These are phyloP conservation scores for Pleurotus cornucopiae DNA, from an alignment of 768 basidiomycete genomes.

Conservation along the genomic window DNA sequence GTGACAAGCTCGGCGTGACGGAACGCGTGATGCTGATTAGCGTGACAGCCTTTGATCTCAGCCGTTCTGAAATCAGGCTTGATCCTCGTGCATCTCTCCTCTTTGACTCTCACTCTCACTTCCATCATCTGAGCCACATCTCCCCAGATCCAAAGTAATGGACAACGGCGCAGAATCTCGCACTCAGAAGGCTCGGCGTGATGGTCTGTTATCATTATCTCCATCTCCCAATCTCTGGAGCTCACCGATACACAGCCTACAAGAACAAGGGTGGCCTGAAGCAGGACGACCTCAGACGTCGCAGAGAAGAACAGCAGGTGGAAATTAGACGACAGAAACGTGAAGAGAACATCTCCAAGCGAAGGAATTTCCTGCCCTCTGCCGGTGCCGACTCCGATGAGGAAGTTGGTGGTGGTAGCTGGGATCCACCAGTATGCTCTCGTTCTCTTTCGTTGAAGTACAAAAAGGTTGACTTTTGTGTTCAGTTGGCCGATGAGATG, in stretches of 20 bases:
- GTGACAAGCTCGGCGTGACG: neutral
- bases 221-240: slow-evolving; percentile 23
- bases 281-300: slow-evolving; percentile 90
- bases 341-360: slow-evolving; percentile 97
- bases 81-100: slow-evolving; percentile 12
- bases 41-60: neutral
- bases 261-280: slow-evolving; percentile 89
- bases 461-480: slow-evolving; percentile 5
- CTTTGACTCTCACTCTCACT: slow-evolving; percentile 15
- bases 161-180: slow-evolving; percentile 51
- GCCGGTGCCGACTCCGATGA: slow-evolving; percentile 86
- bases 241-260: slow-evolving; percentile 60
- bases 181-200: slow-evolving; percentile 71
- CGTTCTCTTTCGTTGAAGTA: no score
- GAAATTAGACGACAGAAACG: slow-evolving; percentile 98
- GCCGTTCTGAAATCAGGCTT: neutral
- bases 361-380: slow-evolving; percentile 86
- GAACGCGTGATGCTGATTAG: slow-evolving; percentile 3
- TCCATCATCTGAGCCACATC: slow-evolving; percentile 22
- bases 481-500: slow-evolving; percentile 86
- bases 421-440: slow-evolving; percentile 73
- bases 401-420: slow-evolving; percentile 63
- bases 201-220: slow-evolving; percentile 42
- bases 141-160: slow-evolving; percentile 27
- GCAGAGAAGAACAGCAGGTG: slow-evolving; percentile 97